Base-by-base conservation (phyloP, 2,329 filamentous ascomycete species). In the Aspergillus vadensis region DNA sequence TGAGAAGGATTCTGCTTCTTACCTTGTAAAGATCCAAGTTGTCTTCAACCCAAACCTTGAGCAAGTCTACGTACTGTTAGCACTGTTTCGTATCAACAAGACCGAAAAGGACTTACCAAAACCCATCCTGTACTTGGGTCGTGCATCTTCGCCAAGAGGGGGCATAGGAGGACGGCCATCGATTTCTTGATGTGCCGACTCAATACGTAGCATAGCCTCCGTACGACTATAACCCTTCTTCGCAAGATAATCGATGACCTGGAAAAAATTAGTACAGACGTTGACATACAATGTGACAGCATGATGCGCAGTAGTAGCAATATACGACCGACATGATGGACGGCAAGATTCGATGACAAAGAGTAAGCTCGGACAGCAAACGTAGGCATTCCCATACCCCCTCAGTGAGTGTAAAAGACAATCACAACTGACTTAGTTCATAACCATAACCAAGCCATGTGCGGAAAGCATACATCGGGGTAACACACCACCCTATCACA, bases 221-320 rank as follows among this genome's bases (percentile, higher is more conserved):
- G 95, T 98, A 23, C 90, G 86, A 57, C 88, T 92, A 77, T 97
- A 99, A 0, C 95, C 95, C 67, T 97, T 93, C 76, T 99, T 99
- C 2, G 92, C 86, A 1, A 99, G 83, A 75, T 99, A 99, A 69
- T 99, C 95, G 8, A 97, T 93, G 3, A 99, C 88, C 88, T 90
- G 70, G 38, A 38, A 48, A 32, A 27, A 3, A 6, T 55, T 36
- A 57, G 23, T 15, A 57, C 15, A 14, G 5, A 25, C 10, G n/a
- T 1, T 47, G 15, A 12, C 5, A 7, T 15, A 7, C 9, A 6
- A 15, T 1, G 2, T 55, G 39, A 30, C 9, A 23, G 14, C 32
- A 44, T 43, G 21, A 8, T 21, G 19, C 5, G 36, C 15, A 39
- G 38, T 4, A 25, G 25, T 30, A 14, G 55, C 17, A 41, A 23